Base-by-base conservation (phyloP, 1,139 yeast species). In the Yamadazyma dendronema region DNA sequence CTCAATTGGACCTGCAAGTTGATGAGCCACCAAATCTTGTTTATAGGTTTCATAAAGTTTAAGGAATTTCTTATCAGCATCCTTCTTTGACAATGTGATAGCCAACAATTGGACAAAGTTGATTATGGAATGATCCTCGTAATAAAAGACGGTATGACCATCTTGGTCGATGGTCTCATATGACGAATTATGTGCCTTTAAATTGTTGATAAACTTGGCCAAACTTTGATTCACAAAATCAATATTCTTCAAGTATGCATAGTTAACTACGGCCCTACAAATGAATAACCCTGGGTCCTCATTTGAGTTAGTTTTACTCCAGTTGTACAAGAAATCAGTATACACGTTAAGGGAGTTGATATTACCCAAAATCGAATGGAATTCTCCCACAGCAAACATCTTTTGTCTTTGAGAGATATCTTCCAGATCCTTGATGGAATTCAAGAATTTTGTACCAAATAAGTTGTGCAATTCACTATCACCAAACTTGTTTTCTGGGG, bases 381-480 rank as follows among this genome's bases (percentile, higher is more conserved):
- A 64, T 65, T 77, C 77, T 17, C 73, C 68, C 36, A 63, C 57
- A 11, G 67, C 61, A 47, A 69, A 72, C 31, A 67, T 40, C 47
- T 69, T 69, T 30, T 44, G 44, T 31, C 54, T 57, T 30, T 61
- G 66, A n/a, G 58, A 66, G 13, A 54, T 59, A 13, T 54, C 49
- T 8, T 55, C 74, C 79, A 34, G 31, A 5, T 38, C 38, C 16
- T 53, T 43, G 28, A 52, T 42, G 10, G 44, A 37, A 11, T 52
- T 54, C 42, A 78, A 61, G 35, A 87, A 67, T 52, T 84, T 83
- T 27, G 68, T 59, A 0, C 96, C 97, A 44, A 90, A 72, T 14
- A 83, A 72, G 47, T 82, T 82, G 54, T 87, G 90, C 40, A 92
- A 65, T 34, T 79, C 82, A 4, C 82, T 71, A 53, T 88, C 96